phyloP scores from a whole-genome alignment of 495 filamentous ascomycete genomes.

The Diplogelasinospora grovesii region DNA sequence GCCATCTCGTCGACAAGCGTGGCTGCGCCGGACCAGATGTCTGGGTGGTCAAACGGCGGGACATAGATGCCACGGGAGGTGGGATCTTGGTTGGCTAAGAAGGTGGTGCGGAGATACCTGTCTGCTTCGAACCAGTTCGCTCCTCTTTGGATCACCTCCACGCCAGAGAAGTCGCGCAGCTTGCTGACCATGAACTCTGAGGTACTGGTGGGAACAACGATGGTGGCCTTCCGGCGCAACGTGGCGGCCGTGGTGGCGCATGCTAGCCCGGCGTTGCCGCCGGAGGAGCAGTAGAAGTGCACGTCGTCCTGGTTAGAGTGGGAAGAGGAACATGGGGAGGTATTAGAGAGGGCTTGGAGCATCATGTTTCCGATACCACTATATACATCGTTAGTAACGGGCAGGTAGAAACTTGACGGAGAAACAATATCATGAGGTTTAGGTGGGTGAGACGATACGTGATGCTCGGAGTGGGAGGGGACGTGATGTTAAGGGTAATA shows the following conservation, averaged over 20 bases:
- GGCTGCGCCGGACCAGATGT: conserved; percentile 75
- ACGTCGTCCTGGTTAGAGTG: no score
- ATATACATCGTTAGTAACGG: not conserved
- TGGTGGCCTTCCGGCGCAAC: conserved; percentile 67
- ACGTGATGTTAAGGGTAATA: not conserved
- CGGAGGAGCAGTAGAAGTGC: conserved; percentile 84
- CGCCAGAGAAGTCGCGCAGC: conserved; percentile 58
- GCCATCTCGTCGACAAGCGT: conserved; percentile 70
- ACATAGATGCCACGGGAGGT: conserved; percentile 64
- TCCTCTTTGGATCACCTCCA: conserved; percentile 64
- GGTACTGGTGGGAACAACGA: conserved; percentile 70
- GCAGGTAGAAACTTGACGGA: no score
- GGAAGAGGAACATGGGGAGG: conserved; percentile 20
- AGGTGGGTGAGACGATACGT: no score
- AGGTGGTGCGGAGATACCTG: conserved; percentile 53
- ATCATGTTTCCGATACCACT: conserved; percentile 75
- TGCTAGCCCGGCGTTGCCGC: conserved; percentile 89
- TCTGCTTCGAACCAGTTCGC: conserved; percentile 74
- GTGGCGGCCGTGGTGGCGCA: conserved; percentile 69
- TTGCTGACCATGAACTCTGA: conserved; percentile 66
- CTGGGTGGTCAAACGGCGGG: conserved; percentile 81
- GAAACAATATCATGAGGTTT: no score
- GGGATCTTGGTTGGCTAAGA: conserved; percentile 41
- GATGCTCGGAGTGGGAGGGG: no score
- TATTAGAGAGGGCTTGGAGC: conserved; percentile 40